phyloP scores from a whole-genome alignment of 192 early-diverging fungal genomes.

The Chytriomyces hyalinus region DNA sequence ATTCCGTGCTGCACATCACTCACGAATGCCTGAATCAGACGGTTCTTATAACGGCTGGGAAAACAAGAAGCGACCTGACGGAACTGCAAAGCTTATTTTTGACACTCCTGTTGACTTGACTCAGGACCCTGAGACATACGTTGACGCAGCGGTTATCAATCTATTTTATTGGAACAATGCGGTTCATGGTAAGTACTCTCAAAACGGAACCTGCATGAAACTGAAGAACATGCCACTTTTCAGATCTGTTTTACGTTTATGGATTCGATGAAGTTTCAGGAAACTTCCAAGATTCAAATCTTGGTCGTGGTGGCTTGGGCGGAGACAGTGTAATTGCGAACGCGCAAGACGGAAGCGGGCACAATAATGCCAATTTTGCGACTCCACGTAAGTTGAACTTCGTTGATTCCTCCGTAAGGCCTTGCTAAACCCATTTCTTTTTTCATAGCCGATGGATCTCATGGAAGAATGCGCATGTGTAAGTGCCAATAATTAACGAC shows the following conservation, averaged over 20 bases:
- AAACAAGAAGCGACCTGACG: slow-evolving; percentile 78
- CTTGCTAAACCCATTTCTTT: background rate
- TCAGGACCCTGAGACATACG: slow-evolving; percentile 69
- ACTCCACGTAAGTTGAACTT: slow-evolving; percentile 83
- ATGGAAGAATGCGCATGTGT: slow-evolving; percentile 90
- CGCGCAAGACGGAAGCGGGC: slow-evolving; percentile 90
- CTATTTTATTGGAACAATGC: slow-evolving; percentile 93
- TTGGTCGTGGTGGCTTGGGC: slow-evolving; percentile 75
- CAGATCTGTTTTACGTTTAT: slow-evolving; percentile 83
- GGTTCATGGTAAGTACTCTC: slow-evolving; percentile 87
- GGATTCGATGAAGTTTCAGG: slow-evolving; percentile 91
- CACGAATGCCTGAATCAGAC: slow-evolving; percentile 29
- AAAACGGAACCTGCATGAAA: slow-evolving; percentile 10
- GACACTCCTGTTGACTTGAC: slow-evolving; percentile 75
- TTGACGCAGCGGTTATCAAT: slow-evolving; percentile 82
- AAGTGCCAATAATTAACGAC: too few relatives aligned
- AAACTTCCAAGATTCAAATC: slow-evolving; percentile 93
- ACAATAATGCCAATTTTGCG: slow-evolving; percentile 95
- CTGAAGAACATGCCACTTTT: background rate
- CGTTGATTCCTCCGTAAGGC: background rate
- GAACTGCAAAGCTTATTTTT: slow-evolving; percentile 61
- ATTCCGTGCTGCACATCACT: too few relatives aligned
- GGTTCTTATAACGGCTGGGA: slow-evolving; percentile 72
- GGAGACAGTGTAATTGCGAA: slow-evolving; percentile 89
- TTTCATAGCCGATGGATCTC: slow-evolving; percentile 46